Base-by-base conservation (phyloP, 2,329 filamentous ascomycete genomes). In the Penicillium sp. region DNA sequence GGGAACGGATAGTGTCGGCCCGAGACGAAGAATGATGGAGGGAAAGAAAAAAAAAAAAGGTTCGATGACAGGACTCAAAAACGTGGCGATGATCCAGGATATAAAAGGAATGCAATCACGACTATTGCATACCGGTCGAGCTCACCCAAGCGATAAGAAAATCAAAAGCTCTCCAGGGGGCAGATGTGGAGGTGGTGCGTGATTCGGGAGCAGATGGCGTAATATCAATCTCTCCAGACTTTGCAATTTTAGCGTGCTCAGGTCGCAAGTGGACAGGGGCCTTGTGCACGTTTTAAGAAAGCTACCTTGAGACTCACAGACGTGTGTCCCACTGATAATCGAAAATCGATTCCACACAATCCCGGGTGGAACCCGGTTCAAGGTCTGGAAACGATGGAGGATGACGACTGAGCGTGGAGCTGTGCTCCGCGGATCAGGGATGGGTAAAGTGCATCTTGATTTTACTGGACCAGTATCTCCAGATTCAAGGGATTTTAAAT, bases 371-470 rank as follows among this genome's bases (percentile, higher is more conserved):
- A 42, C 42, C 48, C 25, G 37, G 32, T 8, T 43, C n/a, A 42
- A 20, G 50, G 55, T 47, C 51, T 58, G 54, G 54, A 58, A 48
- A 50, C 41, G 41, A 45, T 33, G 40, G 37, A n/a, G n/a, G n/a
- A 51, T 47, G 53, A 58, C 53, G 54, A 51, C 39, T 41, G 37
- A 41, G 32, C 45, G 51, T 55, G 52, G 50, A 51, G 48, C 41
- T 16, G 20, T 13, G 25, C 4, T 30, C 22, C 25, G 25, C n/a
- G 6, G 6, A 23, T 11, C 12, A 4, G 9, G 6, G 25, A 27
- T 22, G 18, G 18, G 18, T 22, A 9, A 22, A 22, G 18, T 22
- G n/a, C n/a, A n/a, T n/a, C n/a, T n/a, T n/a, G n/a, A n/a, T n/a
- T n/a, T n/a, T n/a, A n/a, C n/a, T n/a, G n/a, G n/a, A n/a, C n/a